A percentile compares a stretch with the other conserved stretches of the same genome.
These are phyloP conservation scores for Ceratocystis diversiconidia DNA, from an alignment of 2,329 filamentous ascomycete species.

Conservation along the genomic window DNA sequence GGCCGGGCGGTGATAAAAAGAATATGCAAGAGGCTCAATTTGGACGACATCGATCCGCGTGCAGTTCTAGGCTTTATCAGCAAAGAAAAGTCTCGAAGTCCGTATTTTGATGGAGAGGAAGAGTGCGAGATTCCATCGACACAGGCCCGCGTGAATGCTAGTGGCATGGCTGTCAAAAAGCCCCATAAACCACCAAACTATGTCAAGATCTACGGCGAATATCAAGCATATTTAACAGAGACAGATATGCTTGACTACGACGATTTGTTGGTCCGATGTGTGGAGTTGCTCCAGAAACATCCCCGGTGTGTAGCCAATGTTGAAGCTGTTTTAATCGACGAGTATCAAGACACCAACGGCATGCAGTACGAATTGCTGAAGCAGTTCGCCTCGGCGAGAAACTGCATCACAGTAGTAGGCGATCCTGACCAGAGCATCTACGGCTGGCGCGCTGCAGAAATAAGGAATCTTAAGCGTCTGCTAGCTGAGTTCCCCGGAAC, in stretches of 20 bases:
- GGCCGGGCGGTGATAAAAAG: conserved; percentile 65
- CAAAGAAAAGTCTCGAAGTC: conserved; percentile 45
- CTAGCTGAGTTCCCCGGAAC: conserved; percentile 63
- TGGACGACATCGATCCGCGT: conserved; percentile 50
- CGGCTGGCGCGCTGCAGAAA: conserved; percentile 85
- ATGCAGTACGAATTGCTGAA: conserved; percentile 93
- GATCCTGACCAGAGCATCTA: conserved; percentile 98
- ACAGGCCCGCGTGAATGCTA: conserved; percentile 13
- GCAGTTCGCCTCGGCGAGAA: conserved; percentile 58
- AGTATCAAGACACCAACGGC: conserved; percentile 94
- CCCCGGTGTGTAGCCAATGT: conserved; percentile 79
- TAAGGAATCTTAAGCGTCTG: conserved; percentile 71
- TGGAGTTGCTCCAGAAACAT: conserved; percentile 57
- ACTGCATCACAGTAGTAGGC: conserved; percentile 83
- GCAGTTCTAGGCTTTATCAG: conserved; percentile 63
- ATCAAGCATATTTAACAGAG: conserved; percentile 57
- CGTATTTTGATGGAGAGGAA: conserved; percentile 7
- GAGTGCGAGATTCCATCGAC: not conserved
- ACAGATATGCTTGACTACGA: conserved; percentile 90
- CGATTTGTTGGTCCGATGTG: conserved; percentile 72
- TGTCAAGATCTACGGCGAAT: conserved; percentile 54
- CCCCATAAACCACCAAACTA: conserved; percentile 42
- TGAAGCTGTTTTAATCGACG: conserved; percentile 82
- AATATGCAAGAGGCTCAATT: conserved; percentile 61
- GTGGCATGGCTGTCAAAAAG: conserved; percentile 19